These are phyloP conservation scores for Angomonas deanei DNA, from an alignment of 208 protist genomes.

Conservation along the genomic window DNA sequence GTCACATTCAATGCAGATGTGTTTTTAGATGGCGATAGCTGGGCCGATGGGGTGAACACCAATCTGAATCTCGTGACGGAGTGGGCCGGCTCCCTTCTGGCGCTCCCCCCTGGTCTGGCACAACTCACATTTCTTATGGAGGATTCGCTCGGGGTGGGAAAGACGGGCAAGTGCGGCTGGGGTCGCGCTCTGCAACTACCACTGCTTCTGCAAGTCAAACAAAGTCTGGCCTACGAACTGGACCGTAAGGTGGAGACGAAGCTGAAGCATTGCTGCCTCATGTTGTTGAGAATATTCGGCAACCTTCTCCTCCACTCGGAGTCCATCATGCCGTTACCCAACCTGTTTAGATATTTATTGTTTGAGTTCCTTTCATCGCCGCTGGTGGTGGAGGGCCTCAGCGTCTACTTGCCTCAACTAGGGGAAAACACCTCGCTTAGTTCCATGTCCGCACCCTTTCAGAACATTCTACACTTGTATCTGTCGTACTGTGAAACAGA, in stretches of 20 bases:
- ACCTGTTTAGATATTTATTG: slow-evolving; percentile 29
- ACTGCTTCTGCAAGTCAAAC: slow-evolving; percentile 33
- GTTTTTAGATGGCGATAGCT: slow-evolving; percentile 55
- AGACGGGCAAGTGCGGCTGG: slow-evolving; percentile 35
- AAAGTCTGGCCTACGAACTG: slow-evolving; percentile 15
- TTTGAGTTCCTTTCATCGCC: slow-evolving; percentile 62
- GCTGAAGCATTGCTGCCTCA: slow-evolving; percentile 43
- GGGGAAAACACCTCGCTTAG: slow-evolving; percentile 20
- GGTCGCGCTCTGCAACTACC: slow-evolving; percentile 60
- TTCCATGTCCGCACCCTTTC: slow-evolving; percentile 12
- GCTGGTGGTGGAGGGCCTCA: slow-evolving; percentile 66
- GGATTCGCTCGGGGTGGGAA: slow-evolving; percentile 6
- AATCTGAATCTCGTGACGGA: slow-evolving; percentile 33
- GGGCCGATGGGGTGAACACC: slow-evolving; percentile 48
- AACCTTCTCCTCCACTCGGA: slow-evolving; percentile 38
- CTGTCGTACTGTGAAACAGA: not conserved
- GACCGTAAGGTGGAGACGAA: slow-evolving; percentile 29
- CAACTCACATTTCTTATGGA: slow-evolving; percentile 65
- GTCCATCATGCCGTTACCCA: slow-evolving; percentile 44
- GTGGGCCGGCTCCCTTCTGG: slow-evolving; percentile 44
- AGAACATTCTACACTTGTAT: not conserved
- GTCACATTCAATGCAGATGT: slow-evolving; percentile 38
- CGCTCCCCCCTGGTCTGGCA: slow-evolving; percentile 53
- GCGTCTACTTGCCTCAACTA: slow-evolving; percentile 19
- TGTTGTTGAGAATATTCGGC: slow-evolving; percentile 47